Conservation (phyloP, 768 basidiomycete species). For the Hortiboletus campestris region DNA sequence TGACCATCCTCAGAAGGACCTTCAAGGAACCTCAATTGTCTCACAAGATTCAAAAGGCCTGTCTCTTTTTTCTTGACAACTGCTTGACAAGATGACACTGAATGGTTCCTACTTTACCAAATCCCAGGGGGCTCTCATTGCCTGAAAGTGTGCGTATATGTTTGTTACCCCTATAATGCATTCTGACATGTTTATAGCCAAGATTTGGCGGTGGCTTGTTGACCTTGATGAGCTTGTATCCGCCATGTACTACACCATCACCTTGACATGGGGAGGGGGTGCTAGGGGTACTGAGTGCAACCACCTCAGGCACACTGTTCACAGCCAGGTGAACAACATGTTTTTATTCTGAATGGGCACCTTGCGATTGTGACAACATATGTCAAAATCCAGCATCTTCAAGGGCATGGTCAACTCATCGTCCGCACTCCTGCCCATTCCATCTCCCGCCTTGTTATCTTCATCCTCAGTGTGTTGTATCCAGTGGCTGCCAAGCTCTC, state of each 20-base stretch:
- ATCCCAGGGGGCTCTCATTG: neutral
- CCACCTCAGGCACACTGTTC: conserved; percentile 6
- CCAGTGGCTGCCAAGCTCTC: neutral
- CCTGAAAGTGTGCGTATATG: neutral
- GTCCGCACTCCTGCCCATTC: conserved; percentile 6
- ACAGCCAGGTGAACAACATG: neutral
- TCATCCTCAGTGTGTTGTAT: neutral
- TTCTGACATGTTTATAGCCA: neutral
- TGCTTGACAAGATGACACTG: neutral
- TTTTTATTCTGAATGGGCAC: conserved; percentile 18
- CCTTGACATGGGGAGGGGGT: conserved; percentile 16
- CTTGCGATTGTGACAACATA: conserved; percentile 11
- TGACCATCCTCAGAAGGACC: neutral
- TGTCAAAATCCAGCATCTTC: conserved; percentile 9
- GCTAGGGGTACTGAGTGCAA: conserved; percentile 17
- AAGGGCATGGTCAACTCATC: conserved; percentile 8
- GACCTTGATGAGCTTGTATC: conserved; percentile 7
- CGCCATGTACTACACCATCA: conserved; percentile 7
- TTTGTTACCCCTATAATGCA: too few relatives aligned
- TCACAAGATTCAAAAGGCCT: neutral
- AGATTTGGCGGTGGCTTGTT: conserved; percentile 4
- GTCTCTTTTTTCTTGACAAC: accelerated
- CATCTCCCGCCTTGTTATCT: neutral
- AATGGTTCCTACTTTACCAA: neutral
- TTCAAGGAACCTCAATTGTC: neutral